phyloP scores from a whole-genome alignment of 495 filamentous ascomycete genomes.

The Xylona heveae region DNA sequence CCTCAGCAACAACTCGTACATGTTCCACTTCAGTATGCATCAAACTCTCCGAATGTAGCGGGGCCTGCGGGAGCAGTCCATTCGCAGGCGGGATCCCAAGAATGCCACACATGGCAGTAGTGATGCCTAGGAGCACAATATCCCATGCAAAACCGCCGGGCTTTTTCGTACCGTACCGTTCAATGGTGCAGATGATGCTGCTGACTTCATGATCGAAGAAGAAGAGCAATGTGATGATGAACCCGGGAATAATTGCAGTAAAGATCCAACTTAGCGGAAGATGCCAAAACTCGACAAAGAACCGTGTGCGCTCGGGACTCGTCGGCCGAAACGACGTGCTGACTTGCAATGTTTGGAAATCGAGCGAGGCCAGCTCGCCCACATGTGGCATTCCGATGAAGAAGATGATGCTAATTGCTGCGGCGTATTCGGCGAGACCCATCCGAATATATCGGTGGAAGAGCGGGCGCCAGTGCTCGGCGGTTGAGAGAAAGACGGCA shows the following conservation, averaged over 20 bases:
- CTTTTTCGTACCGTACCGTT: slow-evolving; percentile 42
- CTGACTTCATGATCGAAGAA: slow-evolving; percentile 60
- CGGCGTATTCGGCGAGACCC: slow-evolving; percentile 45
- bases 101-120: slow-evolving; percentile 46
- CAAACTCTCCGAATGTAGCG: slow-evolving; percentile 44
- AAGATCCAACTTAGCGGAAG: slow-evolving; percentile 40
- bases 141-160: slow-evolving; percentile 54
- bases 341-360: slow-evolving; percentile 39
- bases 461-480: slow-evolving; percentile 39
- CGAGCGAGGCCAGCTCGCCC: slow-evolving; percentile 37
- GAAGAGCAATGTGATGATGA: slow-evolving; percentile 48
- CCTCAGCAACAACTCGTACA: slow-evolving; percentile 12
- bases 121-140: slow-evolving; percentile 42
- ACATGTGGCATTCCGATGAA: slow-evolving; percentile 45
- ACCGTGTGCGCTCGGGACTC: slow-evolving; percentile 30
- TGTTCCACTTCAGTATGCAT: slow-evolving; percentile 32
- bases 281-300: slow-evolving; percentile 47
- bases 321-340: slow-evolving; percentile 36
- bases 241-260: slow-evolving; percentile 38
- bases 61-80: slow-evolving; percentile 47
- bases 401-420: slow-evolving; percentile 47
- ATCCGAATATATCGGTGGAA: slow-evolving; percentile 47
- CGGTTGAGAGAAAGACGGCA: slow-evolving; percentile 41
- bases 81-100: slow-evolving; percentile 50
- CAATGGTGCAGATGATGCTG: slow-evolving; percentile 53